Conservation (phyloP, 176 grass and related monocot species). For the Areca catechu region DNA sequence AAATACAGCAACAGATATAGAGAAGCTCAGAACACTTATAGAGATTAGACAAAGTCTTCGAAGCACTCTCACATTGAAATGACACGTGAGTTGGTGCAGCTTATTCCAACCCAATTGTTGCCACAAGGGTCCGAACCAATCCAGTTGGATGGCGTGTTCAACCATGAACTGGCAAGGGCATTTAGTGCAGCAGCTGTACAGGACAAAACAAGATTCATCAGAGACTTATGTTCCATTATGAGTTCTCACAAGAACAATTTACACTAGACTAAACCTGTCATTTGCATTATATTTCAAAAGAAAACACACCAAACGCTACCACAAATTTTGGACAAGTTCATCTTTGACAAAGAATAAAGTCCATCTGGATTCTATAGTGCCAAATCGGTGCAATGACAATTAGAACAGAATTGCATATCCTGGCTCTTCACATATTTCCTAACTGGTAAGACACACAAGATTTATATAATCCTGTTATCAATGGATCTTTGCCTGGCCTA, state of each 20-base stretch:
- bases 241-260: neutral
- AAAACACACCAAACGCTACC: too few relatives aligned
- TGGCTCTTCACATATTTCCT: too few relatives aligned
- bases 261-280: neutral
- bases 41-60: slow-evolving; percentile 2
- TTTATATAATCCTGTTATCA: too few relatives aligned
- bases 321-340: too few relatives aligned
- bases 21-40: neutral
- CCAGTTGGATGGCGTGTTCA: slow-evolving; percentile 56
- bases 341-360: too few relatives aligned
- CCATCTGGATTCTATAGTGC: too few relatives aligned
- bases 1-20: neutral
- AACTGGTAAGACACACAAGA: too few relatives aligned
- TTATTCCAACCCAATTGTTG: slow-evolving; percentile 55
- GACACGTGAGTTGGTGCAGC: slow-evolving; percentile 26
- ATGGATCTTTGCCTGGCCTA: too few relatives aligned
- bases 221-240: neutral
- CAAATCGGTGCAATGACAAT: too few relatives aligned
- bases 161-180: slow-evolving; percentile 34
- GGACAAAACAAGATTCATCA: neutral
- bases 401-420: too few relatives aligned
- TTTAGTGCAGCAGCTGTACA: slow-evolving; percentile 41
- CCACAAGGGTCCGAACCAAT: slow-evolving; percentile 53
- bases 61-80: slow-evolving; percentile 39
- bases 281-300: too few relatives aligned